Evolutionary conservation across 441 rosid genomes (phyloP), one percentile per base, ranked within the genome.

Genomic region (Erodium texanum): DNA sequence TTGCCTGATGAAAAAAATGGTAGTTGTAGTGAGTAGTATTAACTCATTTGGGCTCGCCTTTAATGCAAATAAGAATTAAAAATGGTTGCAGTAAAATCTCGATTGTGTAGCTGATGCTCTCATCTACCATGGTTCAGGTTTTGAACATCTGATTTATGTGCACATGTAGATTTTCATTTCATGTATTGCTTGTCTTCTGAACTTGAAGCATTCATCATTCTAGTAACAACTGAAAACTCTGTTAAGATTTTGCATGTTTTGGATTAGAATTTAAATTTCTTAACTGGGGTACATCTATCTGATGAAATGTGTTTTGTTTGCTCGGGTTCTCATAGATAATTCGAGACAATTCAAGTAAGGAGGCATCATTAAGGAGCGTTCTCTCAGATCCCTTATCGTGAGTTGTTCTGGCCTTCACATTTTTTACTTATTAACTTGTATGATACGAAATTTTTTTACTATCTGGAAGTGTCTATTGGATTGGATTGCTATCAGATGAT

Each of bases 331-430:
- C 93, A 15, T 48, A 93, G 98, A 93, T 81, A 70, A 75, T 78
- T 19, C 83, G 66, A 66, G 82, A 77, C 78, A 83, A 82, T 76
- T 71, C 72, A 69, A 82, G 67, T 76, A 90, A 89, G 81, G 95
- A 89, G 70, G 91, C 89, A 62, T 90, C 98, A 73, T 85, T 93
- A 73, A 83, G 98, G 85, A 90, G 95, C 70, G 83, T 93, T 72
- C 97, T 93, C 70, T 93, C 96, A 12, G 98, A 93, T 81, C 90
- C 96, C 64, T 63, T 90, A 71, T 90, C 96, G 98, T 93, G 83
- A 93, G 96, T 87, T 73, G 74, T 27, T 64, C 66, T 72, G 59
- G 73, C 62, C 56, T 9, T 16, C 15, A 4, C 18, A 15, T 36
- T 71, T 58, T 11, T 75, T 56, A 56, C 29, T 61, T n/a, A 19